A percentile compares a stretch with the other conserved stretches of the same genome.
Conservation (phyloP, 1,284 basidiomycete genomes). For the Dichomitus squalens region DNA sequence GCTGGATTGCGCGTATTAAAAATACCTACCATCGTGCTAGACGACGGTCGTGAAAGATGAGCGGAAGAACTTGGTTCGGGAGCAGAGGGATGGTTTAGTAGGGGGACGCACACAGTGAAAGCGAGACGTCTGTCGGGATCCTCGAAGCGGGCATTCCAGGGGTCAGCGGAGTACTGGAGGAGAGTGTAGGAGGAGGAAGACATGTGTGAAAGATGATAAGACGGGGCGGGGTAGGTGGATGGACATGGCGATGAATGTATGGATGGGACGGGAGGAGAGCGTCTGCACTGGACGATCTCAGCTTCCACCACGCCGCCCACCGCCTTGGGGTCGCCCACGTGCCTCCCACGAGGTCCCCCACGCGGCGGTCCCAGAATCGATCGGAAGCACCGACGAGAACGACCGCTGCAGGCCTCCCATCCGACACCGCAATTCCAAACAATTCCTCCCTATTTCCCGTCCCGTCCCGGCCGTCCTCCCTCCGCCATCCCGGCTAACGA, state of each 20-base stretch:
- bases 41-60: conserved; percentile 9
- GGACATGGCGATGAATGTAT: conserved; percentile 22
- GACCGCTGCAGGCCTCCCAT: too few species aligned
- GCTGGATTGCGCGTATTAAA: background rate
- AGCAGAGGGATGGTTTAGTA: background rate
- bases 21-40: conserved; percentile 17
- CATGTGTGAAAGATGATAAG: conserved; percentile 36
- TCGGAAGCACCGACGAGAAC: conserved; percentile 18
- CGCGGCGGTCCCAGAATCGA: conserved; percentile 25
- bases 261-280: conserved; percentile 12
- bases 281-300: conserved; percentile 15
- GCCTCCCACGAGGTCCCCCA: conserved; percentile 30
- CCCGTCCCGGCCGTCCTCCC: background rate
- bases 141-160: conserved; percentile 59
- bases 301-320: conserved; percentile 13
- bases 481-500: too few species aligned
- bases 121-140: conserved; percentile 63
- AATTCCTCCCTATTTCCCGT: conserved; percentile 9
- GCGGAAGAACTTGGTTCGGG: background rate
- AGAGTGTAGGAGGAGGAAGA: conserved; percentile 46
- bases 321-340: conserved; percentile 27
- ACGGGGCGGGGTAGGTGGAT: conserved; percentile 20
- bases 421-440: conserved; percentile 9
- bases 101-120: conserved; percentile 61
- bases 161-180: conserved; percentile 64